A percentile compares a stretch with the other conserved stretches of the same genome.
Evolutionary conservation across 768 basidiomycete species (phyloP).

Genomic region (Astraeus odoratus): DNA sequence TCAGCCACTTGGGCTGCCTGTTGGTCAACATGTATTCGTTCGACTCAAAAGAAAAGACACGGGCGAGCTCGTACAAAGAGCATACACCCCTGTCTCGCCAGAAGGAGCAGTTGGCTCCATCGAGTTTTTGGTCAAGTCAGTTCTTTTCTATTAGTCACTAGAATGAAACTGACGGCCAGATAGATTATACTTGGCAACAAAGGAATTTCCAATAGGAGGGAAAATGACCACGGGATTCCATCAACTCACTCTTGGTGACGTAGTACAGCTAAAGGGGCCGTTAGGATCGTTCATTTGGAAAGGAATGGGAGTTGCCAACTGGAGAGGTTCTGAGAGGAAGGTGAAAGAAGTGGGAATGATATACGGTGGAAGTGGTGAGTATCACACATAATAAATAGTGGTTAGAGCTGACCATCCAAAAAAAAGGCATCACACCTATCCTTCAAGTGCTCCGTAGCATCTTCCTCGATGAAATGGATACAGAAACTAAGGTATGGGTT

Average conservation of each 20-base stretch:
- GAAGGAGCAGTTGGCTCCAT: constrained; percentile 37
- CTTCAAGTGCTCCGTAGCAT: constrained; percentile 47
- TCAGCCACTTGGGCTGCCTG: constrained; percentile 44
- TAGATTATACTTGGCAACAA: constrained; percentile 39
- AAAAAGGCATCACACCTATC: constrained; percentile 47
- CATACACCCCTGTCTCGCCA: constrained; percentile 54
- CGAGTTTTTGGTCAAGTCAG: constrained; percentile 48
- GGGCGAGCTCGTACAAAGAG: constrained; percentile 45
- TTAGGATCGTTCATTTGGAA: constrained; percentile 50
- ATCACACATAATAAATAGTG: not conserved
- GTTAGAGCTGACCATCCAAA: not conserved
- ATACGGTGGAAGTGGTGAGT: constrained; percentile 49
- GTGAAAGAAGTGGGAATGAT: constrained; percentile 44
- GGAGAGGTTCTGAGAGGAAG: constrained; percentile 29
- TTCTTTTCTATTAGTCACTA: constrained; percentile 1
- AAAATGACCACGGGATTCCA: constrained; percentile 44
- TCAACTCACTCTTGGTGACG: constrained; percentile 42
- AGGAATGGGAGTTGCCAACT: constrained; percentile 32
- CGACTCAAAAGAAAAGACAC: constrained; percentile 35
- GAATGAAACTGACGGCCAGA: constrained; percentile 2
- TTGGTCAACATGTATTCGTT: constrained; percentile 56
- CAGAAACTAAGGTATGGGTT: constrained; percentile 37
- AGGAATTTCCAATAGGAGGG: constrained; percentile 37
- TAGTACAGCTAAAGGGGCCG: constrained; percentile 52
- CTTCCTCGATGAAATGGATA: constrained; percentile 32